Evolutionary conservation across 805 yeast species (phyloP), one percentile per base, ranked within the genome.

Genomic region (Barnettozyma vustinii): DNA sequence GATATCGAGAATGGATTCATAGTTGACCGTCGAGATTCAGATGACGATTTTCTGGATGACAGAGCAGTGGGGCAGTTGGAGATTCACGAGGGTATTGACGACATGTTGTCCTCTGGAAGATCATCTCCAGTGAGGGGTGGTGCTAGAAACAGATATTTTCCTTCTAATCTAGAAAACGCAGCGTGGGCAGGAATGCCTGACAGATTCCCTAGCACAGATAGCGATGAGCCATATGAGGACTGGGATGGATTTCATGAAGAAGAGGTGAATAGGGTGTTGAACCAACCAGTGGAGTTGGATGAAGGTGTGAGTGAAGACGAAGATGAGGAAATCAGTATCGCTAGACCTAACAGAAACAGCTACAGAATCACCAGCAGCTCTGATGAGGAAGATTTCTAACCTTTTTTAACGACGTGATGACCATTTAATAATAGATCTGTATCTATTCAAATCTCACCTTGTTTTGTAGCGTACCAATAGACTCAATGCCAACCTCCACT

Each of bases 391-490:
- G 37, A 27, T 27, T n/a, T 23, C 35, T 19, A 44, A 40, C 32
- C 42, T 40, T 44, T 43, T 45, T 23, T 32, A 43, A 40, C 21
- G 36, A 6, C 20, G 37, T 4, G 20, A 35, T 9, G 32, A 43
- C 18, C n/a, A 9, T 20, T 27, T 27, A 30, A 19, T 20, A 19
- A 27, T n/a, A 23, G 25, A 8, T 12, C 12, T 16, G 25, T 19
- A 23, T 41, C 21, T 42, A 49, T 20, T 52, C 73, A 52, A 62
- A 70, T 25, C 58, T 59, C 39, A 75, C 66, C 40, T 56, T 60
- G 59, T 74, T 76, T 19, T 53, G 55, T 44, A 76, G 61, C 5
- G 71, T 52, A 7, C 80, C 80, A 25, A 75, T 66, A 5, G 67
- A 61, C 37, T 70, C 74, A 26, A 76, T 59, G 36, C 61, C 61